Evolutionary conservation across 345 rosid species (phyloP), one percentile per base, ranked within the genome.

Genomic region (Eucalyptus caleyi): DNA sequence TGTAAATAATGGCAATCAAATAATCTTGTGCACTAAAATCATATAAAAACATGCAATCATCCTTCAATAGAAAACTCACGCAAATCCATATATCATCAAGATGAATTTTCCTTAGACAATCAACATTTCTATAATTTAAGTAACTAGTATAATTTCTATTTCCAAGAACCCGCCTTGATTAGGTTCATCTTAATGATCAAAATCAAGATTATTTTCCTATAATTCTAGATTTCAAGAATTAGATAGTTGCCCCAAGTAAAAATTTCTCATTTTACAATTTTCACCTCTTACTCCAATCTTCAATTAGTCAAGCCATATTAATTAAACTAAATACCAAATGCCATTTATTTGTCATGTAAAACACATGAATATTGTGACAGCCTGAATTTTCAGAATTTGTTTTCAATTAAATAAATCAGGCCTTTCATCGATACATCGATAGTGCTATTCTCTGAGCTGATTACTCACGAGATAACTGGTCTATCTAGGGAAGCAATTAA

Each of bases 371-470:
- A 65, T 2, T 47, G 13, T 47, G 49, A 47, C 2, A 47, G 49
- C 49, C 49, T 47, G 49, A 47, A 47, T 47, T 47, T 47, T 47
- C 1, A 47, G 4, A 11, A 47, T 47, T 47, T 47, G 4, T 47
- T 47, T 47, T 47, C 13, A 11, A 47, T 47, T 47, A 47, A 47
- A 47, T 47, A 47, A 47, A 47, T 47, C 49, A 13, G 4, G 13
- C 49, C 0, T 47, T 47, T 47, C 13, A 47, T 47, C 13, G 13
- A 47, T 0, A 13, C 4, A 0, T 4, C 13, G 13, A 47, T 47
- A 47, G 13, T 47, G 49, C 13, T 47, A 47, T 47, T 47, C 10
- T 47, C 1, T 11, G 1, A 11, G 13, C 0, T 11, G 49, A 47
- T 47, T 47, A 47, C 49, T 47, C 4, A 47, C 1, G 13, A 47